Percentiles rank a stretch among this genome's conserved stretches.
These are phyloP conservation scores for Allomyces macrogynus DNA, from an alignment of 192 early-diverging fungal species.

Conservation along the genomic window DNA sequence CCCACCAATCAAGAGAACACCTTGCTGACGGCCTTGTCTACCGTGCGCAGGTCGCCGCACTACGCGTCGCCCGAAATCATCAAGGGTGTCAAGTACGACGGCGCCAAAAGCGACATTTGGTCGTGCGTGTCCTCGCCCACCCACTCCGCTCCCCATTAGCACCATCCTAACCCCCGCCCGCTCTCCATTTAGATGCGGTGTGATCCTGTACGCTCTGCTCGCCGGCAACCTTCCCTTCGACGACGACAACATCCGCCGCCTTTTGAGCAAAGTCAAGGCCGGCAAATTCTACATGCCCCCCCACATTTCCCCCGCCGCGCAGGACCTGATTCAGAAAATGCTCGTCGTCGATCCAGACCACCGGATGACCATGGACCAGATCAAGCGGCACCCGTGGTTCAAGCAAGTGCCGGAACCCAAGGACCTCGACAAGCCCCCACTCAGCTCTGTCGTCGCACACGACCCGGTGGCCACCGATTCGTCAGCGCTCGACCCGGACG, in stretches of 20 bases:
- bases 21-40: too few species aligned
- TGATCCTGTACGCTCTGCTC: conserved; percentile 52
- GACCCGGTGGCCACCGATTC: not conserved
- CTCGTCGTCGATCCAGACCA: conserved; percentile 15
- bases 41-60: conserved; percentile 1
- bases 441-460: not conserved
- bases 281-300: conserved; percentile 18
- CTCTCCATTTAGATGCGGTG: conserved; percentile 12
- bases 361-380: conserved; percentile 21
- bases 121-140: conserved; percentile 13
- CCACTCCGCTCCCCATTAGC: too few species aligned
- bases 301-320: conserved; percentile 11
- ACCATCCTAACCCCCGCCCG: too few species aligned
- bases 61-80: conserved; percentile 1
- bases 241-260: conserved; percentile 42
- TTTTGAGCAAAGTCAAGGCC: conserved; percentile 22
- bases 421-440: not conserved
- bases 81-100: conserved; percentile 39
- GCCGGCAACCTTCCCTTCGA: conserved; percentile 55
- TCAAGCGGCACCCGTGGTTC: not conserved
- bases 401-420: not conserved
- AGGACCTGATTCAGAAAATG: conserved; percentile 16
- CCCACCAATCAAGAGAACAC: too few species aligned
- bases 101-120: conserved; percentile 48
- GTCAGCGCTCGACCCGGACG: not conserved